These are phyloP conservation scores for Pleurotus eryngii DNA, from an alignment of 768 basidiomycete species.

Conservation along the genomic window DNA sequence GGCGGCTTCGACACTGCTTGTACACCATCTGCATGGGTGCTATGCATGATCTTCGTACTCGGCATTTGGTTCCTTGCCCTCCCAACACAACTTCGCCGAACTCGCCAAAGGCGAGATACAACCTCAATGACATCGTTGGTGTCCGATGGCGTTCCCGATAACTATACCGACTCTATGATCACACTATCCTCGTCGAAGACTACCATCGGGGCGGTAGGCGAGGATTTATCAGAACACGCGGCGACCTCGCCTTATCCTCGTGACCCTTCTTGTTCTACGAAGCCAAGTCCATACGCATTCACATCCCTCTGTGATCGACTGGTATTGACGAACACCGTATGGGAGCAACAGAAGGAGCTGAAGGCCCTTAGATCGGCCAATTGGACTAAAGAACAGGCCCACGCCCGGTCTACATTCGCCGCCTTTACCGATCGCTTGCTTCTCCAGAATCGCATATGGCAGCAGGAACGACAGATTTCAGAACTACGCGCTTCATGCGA, in stretches of 20 bases:
- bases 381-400: constrained; percentile 19
- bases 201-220: no score
- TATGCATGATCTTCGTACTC: not conserved
- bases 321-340: constrained; percentile 33
- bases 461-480: constrained; percentile 33
- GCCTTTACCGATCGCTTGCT: constrained; percentile 38
- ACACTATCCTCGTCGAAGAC: no score
- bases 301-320: constrained; percentile 38
- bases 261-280: no score
- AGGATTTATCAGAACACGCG: no score
- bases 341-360: constrained; percentile 38
- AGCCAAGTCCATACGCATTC: constrained; percentile 21
- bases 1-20: not conserved
- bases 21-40: not conserved
- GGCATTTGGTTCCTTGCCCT: not conserved
- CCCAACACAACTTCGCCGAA: no score
- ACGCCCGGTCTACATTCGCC: constrained; percentile 28
- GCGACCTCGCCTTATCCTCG: no score
- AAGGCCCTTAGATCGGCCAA: constrained; percentile 26
- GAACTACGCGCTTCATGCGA: constrained; percentile 31
- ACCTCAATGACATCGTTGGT: no score
- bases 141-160: no score
- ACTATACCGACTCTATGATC: no score
- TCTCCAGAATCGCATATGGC: constrained; percentile 37
- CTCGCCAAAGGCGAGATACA: no score